These are phyloP conservation scores for Termitomyces sp. DNA, from an alignment of 768 basidiomycete species.

Conservation along the genomic window DNA sequence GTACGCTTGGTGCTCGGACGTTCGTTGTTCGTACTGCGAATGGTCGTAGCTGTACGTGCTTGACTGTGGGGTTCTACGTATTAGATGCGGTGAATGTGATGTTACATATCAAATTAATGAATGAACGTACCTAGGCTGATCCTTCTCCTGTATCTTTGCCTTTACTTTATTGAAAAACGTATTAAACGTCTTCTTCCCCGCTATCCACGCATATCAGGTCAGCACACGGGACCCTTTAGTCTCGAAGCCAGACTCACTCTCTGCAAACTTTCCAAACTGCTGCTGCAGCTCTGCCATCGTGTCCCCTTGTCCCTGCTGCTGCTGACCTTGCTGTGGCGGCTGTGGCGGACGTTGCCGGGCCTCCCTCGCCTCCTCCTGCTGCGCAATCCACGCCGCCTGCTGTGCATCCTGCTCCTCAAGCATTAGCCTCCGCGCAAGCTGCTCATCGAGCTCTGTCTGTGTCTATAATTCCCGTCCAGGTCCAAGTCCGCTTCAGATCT, in stretches of 20 bases:
- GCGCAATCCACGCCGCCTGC: constrained; percentile 32
- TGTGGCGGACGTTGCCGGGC: background rate
- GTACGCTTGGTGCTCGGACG: constrained; percentile 5
- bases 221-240: background rate
- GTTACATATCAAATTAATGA: too few species aligned
- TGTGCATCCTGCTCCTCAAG: constrained; percentile 55
- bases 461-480: constrained; percentile 25
- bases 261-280: constrained; percentile 72
- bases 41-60: constrained; percentile 7
- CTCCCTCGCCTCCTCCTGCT: constrained; percentile 20
- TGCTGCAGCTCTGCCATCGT: constrained; percentile 70
- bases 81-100: too few species aligned
- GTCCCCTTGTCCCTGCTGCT: constrained; percentile 26
- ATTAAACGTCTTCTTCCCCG: constrained; percentile 77
- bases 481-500: too few species aligned
- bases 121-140: constrained; percentile 42
- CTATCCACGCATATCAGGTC: constrained; percentile 27
- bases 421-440: constrained; percentile 69
- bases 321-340: background rate
- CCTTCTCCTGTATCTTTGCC: constrained; percentile 81
- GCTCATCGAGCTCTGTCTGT: constrained; percentile 76
- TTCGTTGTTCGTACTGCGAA: constrained; percentile 11
- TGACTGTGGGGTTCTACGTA: constrained; percentile 5
- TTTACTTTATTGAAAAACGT: constrained; percentile 73
- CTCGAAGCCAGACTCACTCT: constrained; percentile 49